Evolutionary conservation across 768 basidiomycete species (phyloP), one percentile per base, ranked within the genome.

Genomic region (Tylopilus balloui): DNA sequence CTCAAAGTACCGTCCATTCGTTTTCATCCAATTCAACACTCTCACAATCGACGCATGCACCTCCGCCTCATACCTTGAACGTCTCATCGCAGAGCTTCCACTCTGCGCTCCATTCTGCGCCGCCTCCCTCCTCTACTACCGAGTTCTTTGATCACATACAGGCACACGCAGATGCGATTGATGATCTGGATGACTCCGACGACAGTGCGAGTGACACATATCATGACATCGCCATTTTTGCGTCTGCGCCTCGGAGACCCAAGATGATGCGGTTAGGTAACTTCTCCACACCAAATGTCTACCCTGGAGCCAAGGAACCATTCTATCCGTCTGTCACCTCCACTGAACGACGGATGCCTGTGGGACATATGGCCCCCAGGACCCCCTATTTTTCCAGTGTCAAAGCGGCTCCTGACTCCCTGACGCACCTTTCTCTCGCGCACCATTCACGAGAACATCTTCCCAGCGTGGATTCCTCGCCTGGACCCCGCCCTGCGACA

Each of bases 121-220:
- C 85, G 13, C 78, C 76, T 13, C 81, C 83, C 2, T 73, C 80
- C 6, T 81, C 85, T 13, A 79, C 84, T 0, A 77, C 80, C 21
- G 79, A 80, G 25, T 88, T 88, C 73, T 88, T 89, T 64, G 86
- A 89, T 67, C 78, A 70, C 52, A 81, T 88, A 38, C 83, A 88
- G 56, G 69, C 76, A 14, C 80, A 85, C 37, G 78, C 79, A 6
- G 84, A 84, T 64, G 84, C 79, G 21, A 80, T 88, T 79, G 83
- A 86, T 56, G 86, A 84, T 53, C 68, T 85, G 45, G 85, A 84
- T 51, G 79, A 81, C 20, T 80, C 79, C 42, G 74, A 75, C 21
- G 75, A 75, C 47, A 68, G 66, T 44, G 50, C 57, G 32, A 65
- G 68, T 19, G 78, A 76, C 23, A 71, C 66, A 12, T 71, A 69